Percentiles rank a stretch among this genome's conserved stretches.
Evolutionary conservation across 139 green algal genomes (phyloP).

Genomic region (Volvox reticuliferus): DNA sequence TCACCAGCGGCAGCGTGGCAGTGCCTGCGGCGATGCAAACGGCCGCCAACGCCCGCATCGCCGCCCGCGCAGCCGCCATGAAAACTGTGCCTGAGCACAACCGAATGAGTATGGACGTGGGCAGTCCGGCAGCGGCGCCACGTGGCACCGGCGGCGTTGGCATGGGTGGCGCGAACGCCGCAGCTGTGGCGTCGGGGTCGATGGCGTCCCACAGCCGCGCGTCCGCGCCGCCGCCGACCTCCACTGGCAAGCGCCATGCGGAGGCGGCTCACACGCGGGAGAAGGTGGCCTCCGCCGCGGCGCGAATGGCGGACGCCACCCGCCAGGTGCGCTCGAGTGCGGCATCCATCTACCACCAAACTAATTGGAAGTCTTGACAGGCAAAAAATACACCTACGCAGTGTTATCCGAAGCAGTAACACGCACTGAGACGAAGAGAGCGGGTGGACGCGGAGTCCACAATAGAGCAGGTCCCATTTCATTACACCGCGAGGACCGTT

Average conservation of each 20-base stretch:
- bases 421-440: too few relatives aligned
- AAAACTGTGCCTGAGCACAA: constrained; percentile 43
- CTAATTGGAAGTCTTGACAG: too few relatives aligned
- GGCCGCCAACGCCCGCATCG: neutral
- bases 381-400: too few relatives aligned
- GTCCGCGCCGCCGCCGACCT: neutral
- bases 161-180: too few relatives aligned
- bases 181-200: too few relatives aligned
- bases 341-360: too few relatives aligned
- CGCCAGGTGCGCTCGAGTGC: constrained; percentile 46
- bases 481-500: too few relatives aligned
- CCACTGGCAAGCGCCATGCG: neutral
- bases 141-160: too few relatives aligned
- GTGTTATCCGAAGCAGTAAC: too few relatives aligned
- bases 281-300: neutral
- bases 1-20: neutral
- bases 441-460: too few relatives aligned
- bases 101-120: constrained; percentile 30
- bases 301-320: constrained; percentile 47
- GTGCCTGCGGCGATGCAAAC: neutral
- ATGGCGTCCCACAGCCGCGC: neutral
- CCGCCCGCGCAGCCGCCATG: constrained; percentile 1
- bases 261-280: neutral
- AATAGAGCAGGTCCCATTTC: too few relatives aligned
- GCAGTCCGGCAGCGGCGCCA: neutral